phyloP scores from a whole-genome alignment of 176 grass and related monocot species.

The Musa itinerans region DNA sequence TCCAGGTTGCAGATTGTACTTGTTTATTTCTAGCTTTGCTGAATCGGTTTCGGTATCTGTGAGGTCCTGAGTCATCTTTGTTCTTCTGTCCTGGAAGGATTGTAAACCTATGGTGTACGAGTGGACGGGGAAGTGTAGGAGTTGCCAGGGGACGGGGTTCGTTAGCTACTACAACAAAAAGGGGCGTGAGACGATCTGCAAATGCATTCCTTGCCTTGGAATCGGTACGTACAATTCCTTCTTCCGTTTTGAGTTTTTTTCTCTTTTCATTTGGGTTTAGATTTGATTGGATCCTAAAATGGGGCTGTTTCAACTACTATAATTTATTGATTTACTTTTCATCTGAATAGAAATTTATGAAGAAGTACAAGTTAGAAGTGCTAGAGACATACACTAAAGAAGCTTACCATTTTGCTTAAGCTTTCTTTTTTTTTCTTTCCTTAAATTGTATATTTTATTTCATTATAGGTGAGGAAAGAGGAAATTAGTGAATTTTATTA shows the following conservation, averaged over 20 bases:
- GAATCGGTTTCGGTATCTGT: not conserved
- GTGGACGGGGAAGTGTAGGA: constrained; percentile 92
- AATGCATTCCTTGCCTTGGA: constrained; percentile 77
- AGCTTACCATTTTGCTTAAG: too few species aligned
- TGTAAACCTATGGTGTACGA: constrained; percentile 78
- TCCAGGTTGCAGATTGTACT: constrained; percentile 41
- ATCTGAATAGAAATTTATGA: too few species aligned
- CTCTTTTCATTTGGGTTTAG: not conserved
- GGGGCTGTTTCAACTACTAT: not conserved
- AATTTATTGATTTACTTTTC: not conserved
- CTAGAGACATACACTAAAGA: too few species aligned
- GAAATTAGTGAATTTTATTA: too few species aligned
- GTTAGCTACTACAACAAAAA: constrained; percentile 90
- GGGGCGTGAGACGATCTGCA: constrained; percentile 90
- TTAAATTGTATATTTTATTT: too few species aligned
- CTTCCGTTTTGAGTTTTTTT: not conserved
- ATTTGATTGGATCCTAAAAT: not conserved
- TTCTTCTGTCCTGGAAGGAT: constrained; percentile 35
- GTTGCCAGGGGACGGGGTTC: constrained; percentile 85
- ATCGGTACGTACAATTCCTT: constrained; percentile 44
- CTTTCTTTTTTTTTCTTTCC: too few species aligned
- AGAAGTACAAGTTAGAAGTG: too few species aligned
- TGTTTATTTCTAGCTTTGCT: not conserved
- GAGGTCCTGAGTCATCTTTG: not conserved
- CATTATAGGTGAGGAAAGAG: too few species aligned